A percentile compares a stretch with the other conserved stretches of the same genome.
These are phyloP conservation scores for Ilyonectria robusta DNA, from an alignment of 2,329 filamentous ascomycete genomes.

Conservation along the genomic window DNA sequence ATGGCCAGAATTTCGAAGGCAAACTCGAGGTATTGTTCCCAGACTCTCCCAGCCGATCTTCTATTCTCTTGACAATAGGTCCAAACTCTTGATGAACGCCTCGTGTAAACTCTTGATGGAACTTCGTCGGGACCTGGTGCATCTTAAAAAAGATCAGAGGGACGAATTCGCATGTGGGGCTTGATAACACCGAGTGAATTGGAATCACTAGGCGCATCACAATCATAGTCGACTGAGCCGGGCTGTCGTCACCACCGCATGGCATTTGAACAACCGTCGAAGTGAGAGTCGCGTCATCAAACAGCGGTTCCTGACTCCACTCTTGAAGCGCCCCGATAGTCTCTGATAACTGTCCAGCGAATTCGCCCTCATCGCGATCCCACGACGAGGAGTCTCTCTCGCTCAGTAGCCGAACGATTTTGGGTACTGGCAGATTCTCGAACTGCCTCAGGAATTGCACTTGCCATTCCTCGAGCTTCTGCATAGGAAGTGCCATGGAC, in stretches of 20 bases:
- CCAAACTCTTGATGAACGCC: slow-evolving; percentile 74
- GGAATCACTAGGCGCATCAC: slow-evolving; percentile 74
- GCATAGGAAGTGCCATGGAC: slow-evolving; percentile 67
- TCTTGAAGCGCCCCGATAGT: slow-evolving; percentile 58
- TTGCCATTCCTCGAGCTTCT: slow-evolving; percentile 69
- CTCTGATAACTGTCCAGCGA: slow-evolving; percentile 61
- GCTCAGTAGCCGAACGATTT: slow-evolving; percentile 51
- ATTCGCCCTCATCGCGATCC: slow-evolving; percentile 58
- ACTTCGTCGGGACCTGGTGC: slow-evolving; percentile 74
- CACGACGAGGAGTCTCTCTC: slow-evolving; percentile 52
- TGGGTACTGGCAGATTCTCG: slow-evolving; percentile 58
- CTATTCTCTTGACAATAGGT: slow-evolving; percentile 56
- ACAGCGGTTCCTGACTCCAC: slow-evolving; percentile 60
- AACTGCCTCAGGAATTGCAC: slow-evolving; percentile 67
- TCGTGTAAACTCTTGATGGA: slow-evolving; percentile 72
- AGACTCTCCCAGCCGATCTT: slow-evolving; percentile 21
- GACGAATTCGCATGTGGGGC: slow-evolving; percentile 69
- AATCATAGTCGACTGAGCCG: slow-evolving; percentile 56
- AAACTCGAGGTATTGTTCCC: slow-evolving; percentile 15
- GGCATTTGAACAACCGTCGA: slow-evolving; percentile 60
- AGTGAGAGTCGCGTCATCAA: slow-evolving; percentile 62
- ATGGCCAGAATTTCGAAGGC: slow-evolving; percentile 34
- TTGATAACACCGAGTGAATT: slow-evolving; percentile 68
- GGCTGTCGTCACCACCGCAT: slow-evolving; percentile 45
- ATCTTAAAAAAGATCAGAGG: slow-evolving; percentile 76